Evolutionary conservation across 1,139 yeast species (phyloP).

Genomic region (Saccharomyces hybrid): DNA sequence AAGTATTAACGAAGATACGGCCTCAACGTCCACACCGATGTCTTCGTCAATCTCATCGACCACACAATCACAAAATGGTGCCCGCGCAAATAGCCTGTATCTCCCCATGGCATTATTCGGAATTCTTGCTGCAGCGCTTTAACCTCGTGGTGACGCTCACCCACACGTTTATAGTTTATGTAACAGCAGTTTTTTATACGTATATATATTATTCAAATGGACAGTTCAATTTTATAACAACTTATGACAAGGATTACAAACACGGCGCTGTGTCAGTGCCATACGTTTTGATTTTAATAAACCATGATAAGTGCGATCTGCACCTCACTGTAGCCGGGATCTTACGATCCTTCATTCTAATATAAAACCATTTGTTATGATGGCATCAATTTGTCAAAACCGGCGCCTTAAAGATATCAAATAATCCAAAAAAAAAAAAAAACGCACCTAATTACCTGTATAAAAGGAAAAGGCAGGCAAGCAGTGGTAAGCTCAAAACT

Average conservation of each 20-base stretch:
- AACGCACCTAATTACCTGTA: constrained; percentile 2
- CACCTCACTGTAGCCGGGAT: no score
- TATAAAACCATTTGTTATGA: background rate
- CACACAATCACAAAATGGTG: background rate
- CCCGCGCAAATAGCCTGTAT: background rate
- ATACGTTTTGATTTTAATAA: no score
- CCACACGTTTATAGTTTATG: background rate
- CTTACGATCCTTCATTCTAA: background rate
- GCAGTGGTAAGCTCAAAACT: background rate
- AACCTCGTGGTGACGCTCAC: background rate
- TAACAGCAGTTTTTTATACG: background rate
- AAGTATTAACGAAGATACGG: background rate
- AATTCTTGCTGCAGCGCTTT: background rate
- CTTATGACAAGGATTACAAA: background rate
- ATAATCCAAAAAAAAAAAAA: background rate
- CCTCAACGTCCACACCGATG: background rate
- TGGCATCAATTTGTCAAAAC: background rate
- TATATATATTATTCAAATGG: background rate
- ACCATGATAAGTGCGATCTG: background rate
- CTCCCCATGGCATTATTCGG: background rate
- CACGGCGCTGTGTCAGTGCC: background rate
- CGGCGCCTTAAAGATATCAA: background rate
- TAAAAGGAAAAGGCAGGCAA: background rate
- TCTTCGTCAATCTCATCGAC: constrained; percentile 4
- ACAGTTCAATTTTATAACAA: background rate